Evolutionary conservation across 1,284 basidiomycete species (phyloP), one percentile per base, ranked within the genome.

Genomic region (Tilletia caries): DNA sequence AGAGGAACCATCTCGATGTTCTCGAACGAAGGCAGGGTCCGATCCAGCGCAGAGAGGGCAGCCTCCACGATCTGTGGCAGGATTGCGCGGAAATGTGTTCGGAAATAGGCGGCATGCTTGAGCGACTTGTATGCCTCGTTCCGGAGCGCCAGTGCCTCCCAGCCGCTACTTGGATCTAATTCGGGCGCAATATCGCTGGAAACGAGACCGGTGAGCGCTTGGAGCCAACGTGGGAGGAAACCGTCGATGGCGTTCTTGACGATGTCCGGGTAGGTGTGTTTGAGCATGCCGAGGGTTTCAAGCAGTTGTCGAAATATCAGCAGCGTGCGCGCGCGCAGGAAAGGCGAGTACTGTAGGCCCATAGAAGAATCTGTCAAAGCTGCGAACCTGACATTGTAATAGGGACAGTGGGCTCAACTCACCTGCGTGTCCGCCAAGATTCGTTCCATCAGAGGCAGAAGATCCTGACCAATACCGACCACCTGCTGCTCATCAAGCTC

Each of bases 241-340:
- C 89, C 88, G 34, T 88, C 88, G 15, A 89, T 88, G 0, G 93
- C 93, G 77, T 92, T 89, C 78, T 92, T 91, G 58, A 92, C 91
- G 0, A 91, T 88, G 65, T 91, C 89, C 0, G 93, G 92, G 77
- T 94, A 91, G 76, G 92, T 90, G 54, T 94, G 93, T 82, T 93
- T 93, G 70, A 98, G 92, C 90, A 95, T 98, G 84, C 90, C 93
- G 23, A 98, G 86, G 10, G 93, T 91, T 67, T 89, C 89, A 15
- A 97, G 87, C 79, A 93, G 93, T 85, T 98, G 92, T 34, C 91
- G 87, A 85, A 97, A 97, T 44, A 97, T 92, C 13, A 90, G 88
- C 13, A 98, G 86, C 1, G 92, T 90, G 60, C 92, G 88, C 0
- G 94, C 89, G 46, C 94, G 72, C 5, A 78, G 70, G 44, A 72